Conservation (phyloP, 805 yeast species). For the Candida xiaguanensis region DNA sequence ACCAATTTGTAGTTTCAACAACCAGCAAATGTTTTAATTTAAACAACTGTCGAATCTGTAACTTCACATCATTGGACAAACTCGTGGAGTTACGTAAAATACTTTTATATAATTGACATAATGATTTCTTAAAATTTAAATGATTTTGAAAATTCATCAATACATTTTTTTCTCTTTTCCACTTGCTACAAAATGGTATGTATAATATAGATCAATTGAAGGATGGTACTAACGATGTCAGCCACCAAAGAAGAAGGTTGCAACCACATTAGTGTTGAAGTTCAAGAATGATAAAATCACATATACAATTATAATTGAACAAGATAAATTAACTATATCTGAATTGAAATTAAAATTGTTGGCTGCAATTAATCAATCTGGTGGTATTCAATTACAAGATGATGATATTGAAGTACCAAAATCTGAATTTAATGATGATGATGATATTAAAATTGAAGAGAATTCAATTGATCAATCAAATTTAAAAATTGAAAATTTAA, state of each 20-base stretch:
- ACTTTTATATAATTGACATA: constrained; percentile 11
- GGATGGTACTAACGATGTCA: constrained; percentile 7
- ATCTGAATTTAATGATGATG: constrained; percentile 8
- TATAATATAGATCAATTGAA: background rate
- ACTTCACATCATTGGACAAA: no score
- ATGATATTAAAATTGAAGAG: constrained; percentile 8
- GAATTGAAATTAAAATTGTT: constrained; percentile 24
- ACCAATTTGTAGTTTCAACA: background rate
- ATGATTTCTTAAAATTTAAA: constrained; percentile 3
- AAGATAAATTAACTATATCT: constrained; percentile 6
- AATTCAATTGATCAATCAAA: background rate
- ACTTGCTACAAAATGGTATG: constrained; percentile 11
- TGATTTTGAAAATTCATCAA: constrained; percentile 5
- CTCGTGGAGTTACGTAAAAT: constrained; percentile 10
- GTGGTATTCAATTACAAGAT: constrained; percentile 39
- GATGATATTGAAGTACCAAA: constrained; percentile 19
- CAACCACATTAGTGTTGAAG: constrained; percentile 26
- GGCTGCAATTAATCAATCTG: constrained; percentile 41
- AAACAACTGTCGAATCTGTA: no score
- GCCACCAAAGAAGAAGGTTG: constrained; percentile 18
- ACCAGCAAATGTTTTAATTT: background rate
- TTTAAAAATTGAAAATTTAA: constrained; percentile 19
- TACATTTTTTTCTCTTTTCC: background rate
- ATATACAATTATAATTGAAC: constrained; percentile 24
- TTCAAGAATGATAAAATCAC: constrained; percentile 32